A percentile compares a stretch with the other conserved stretches of the same genome.
Conservation (phyloP, 2,329 filamentous ascomycete genomes). For the Sporothrix brunneoviolacea region DNA sequence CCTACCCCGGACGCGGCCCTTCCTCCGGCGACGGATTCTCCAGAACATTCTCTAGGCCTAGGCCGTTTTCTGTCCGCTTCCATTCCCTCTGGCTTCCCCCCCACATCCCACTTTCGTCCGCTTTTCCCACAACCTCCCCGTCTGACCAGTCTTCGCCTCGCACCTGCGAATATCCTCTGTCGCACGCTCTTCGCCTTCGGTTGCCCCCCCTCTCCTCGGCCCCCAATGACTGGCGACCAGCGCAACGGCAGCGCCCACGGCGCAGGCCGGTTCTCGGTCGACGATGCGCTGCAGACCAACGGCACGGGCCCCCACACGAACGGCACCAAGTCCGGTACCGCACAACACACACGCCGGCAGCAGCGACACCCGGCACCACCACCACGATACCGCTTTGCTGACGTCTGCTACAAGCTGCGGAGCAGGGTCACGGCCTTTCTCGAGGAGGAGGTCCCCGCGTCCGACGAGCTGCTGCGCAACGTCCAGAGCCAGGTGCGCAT, state of each 20-base stretch:
- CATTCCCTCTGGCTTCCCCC: no score
- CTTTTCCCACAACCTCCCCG: no score
- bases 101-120: no score
- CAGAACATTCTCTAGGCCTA: no score
- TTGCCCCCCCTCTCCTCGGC: background rate
- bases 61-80: no score
- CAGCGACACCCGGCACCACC: background rate
- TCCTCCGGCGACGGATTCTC: no score
- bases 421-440: conserved; percentile 61
- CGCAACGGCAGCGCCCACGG: no score
- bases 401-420: conserved; percentile 48
- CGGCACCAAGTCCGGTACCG: background rate
- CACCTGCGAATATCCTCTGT: no score
- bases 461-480: conserved; percentile 47
- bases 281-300: background rate
- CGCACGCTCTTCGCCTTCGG: no score
- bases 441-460: conserved; percentile 43
- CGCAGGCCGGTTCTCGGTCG: no score
- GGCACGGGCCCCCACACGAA: conserved; percentile 1
- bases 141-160: no score
- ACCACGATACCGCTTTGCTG: conserved; percentile 16
- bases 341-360: background rate
- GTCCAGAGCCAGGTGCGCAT: conserved; percentile 70
- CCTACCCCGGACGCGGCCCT: no score
- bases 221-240: conserved; percentile 1